Evolutionary conservation across 352 stramenopile genomes (phyloP).

Genomic region (Phytophthora pisi): DNA sequence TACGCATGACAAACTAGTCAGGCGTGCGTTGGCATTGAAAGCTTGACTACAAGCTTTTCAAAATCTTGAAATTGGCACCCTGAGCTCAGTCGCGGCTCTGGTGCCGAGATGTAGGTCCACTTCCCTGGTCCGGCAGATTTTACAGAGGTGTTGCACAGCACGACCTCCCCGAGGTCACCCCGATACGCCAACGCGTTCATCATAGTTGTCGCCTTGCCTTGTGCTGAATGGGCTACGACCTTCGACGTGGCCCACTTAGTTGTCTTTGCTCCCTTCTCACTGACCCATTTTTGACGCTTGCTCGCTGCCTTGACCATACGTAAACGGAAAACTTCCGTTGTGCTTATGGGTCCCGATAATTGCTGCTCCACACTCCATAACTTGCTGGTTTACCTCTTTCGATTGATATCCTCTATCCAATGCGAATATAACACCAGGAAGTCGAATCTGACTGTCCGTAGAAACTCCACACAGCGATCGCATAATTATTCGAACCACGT

Average conservation of each 20-base stretch:
- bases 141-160: slow-evolving; percentile 1
- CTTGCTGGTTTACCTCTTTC: slow-evolving; percentile 5
- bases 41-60: not conserved
- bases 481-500: slow-evolving; percentile 5
- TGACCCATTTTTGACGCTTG: not conserved
- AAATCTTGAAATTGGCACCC: slow-evolving; percentile 1
- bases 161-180: not conserved
- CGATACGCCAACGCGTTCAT: slow-evolving; percentile 4
- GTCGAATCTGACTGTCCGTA: slow-evolving; percentile 8
- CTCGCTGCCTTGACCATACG: slow-evolving; percentile 2
- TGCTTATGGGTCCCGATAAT: slow-evolving; percentile 17
- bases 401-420: slow-evolving; percentile 23
- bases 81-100: not conserved
- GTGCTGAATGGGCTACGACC: not conserved
- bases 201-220: not conserved
- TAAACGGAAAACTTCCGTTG: slow-evolving; percentile 5
- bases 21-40: not conserved
- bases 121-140: not conserved
- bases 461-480: slow-evolving; percentile 5
- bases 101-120: not conserved
- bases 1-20: not conserved
- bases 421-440: slow-evolving; percentile 10
- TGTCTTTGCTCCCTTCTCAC: not conserved
- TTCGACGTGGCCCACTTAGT: not conserved
- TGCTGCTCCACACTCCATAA: slow-evolving; percentile 1